These are phyloP conservation scores for Sporisorium sorghi DNA, from an alignment of 1,284 basidiomycete genomes.

Conservation along the genomic window DNA sequence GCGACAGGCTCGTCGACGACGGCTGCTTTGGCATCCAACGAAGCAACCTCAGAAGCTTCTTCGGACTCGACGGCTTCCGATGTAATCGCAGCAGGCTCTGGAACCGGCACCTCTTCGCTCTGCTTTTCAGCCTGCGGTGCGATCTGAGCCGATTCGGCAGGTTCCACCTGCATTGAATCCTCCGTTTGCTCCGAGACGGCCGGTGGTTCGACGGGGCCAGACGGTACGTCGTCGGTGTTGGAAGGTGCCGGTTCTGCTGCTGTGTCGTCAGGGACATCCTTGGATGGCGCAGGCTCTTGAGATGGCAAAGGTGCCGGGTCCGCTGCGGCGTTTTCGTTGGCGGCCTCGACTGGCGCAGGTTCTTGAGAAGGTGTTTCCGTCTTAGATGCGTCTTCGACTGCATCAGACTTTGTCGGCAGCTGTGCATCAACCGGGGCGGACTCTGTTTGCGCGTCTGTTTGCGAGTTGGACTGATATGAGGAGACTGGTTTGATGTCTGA, in stretches of 20 bases:
- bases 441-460: neutral
- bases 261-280: neutral
- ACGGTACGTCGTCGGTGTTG: neutral
- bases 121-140: neutral
- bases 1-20: neutral
- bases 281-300: neutral
- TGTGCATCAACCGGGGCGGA: neutral
- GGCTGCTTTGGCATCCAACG: neutral
- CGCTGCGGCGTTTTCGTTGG: too few relatives aligned
- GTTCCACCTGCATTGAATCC: conserved; percentile 3
- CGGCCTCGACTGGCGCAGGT: neutral
- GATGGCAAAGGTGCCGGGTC: too few relatives aligned
- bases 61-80: neutral
- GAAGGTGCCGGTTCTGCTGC: neutral
- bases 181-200: too few relatives aligned
- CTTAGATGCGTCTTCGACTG: neutral
- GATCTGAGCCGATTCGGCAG: neutral
- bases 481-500: neutral
- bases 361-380: neutral
- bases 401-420: neutral
- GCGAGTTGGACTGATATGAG: neutral
- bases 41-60: neutral
- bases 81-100: neutral
- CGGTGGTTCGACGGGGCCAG: neutral
- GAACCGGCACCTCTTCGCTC: neutral